Evolutionary conservation across 441 rosid genomes (phyloP).

Genomic region (Cnidoscolus chayamansa): DNA sequence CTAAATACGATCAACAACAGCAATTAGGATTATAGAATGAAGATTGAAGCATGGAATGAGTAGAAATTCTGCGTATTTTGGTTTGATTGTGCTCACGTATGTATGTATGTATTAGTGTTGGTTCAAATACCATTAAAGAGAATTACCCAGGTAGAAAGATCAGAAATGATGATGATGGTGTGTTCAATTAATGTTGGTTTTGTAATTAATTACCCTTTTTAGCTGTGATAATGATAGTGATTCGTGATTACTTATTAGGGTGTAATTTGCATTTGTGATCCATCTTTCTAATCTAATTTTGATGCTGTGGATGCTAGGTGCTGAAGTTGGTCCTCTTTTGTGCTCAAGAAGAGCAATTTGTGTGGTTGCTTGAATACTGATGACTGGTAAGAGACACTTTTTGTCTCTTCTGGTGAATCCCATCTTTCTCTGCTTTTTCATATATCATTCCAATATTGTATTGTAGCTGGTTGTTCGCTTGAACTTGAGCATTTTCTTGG

Average conservation of each 20-base stretch:
- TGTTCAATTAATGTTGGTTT: background rate
- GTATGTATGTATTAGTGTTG: background rate
- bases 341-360: background rate
- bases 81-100: background rate
- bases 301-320: background rate
- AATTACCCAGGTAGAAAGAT: background rate
- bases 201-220: background rate
- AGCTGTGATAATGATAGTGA: background rate
- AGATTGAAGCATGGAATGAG: background rate
- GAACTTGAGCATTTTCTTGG: too few species aligned
- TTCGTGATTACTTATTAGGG: background rate
- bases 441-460: background rate
- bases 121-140: background rate
- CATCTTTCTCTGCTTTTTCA: background rate
- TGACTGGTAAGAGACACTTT: background rate
- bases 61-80: background rate
- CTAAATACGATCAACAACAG: background rate
- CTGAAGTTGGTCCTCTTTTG: background rate
- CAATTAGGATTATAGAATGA: constrained; percentile 1
- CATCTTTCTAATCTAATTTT: background rate
- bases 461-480: background rate
- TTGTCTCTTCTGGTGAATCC: background rate
- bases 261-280: background rate
- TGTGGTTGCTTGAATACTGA: background rate
- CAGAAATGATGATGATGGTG: background rate